These are phyloP conservation scores for Dactylonectria estremocensis DNA, from an alignment of 2,329 filamentous ascomycete species.

Conservation along the genomic window DNA sequence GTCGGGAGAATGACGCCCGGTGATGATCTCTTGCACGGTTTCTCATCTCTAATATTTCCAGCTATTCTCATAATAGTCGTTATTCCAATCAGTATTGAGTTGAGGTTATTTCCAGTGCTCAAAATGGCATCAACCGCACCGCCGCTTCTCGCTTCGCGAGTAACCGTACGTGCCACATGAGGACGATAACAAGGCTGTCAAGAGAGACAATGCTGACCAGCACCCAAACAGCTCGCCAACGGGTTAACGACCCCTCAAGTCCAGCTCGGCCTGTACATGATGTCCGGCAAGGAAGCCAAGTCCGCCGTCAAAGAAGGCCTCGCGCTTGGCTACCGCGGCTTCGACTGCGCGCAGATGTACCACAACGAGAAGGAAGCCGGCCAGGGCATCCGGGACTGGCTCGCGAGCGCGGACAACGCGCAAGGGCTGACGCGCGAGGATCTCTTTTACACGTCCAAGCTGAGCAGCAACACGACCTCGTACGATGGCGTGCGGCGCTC, in stretches of 20 bases:
- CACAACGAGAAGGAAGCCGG: conserved; percentile 81
- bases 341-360: conserved; percentile 70
- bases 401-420: conserved; percentile 64
- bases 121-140: conserved; percentile 40
- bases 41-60: background rate
- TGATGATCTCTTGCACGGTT: background rate
- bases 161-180: conserved; percentile 40
- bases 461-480: conserved; percentile 74
- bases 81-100: too few species aligned
- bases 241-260: conserved; percentile 78
- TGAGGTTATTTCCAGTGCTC: background rate
- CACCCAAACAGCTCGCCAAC: conserved; percentile 69
- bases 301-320: conserved; percentile 72
- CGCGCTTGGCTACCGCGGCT: conserved; percentile 65
- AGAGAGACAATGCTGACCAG: background rate
- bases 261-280: conserved; percentile 82
- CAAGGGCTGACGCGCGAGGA: conserved; percentile 74
- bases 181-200: background rate
- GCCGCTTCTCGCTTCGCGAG: conserved; percentile 42
- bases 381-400: conserved; percentile 72
- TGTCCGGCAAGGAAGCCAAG: conserved; percentile 73
- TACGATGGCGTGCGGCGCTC: conserved; percentile 79
- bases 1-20: background rate
- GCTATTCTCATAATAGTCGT: background rate
- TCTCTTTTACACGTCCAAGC: conserved; percentile 86